phyloP scores from a whole-genome alignment of 176 grass and related monocot genomes.

The Oryza meyeriana region DNA sequence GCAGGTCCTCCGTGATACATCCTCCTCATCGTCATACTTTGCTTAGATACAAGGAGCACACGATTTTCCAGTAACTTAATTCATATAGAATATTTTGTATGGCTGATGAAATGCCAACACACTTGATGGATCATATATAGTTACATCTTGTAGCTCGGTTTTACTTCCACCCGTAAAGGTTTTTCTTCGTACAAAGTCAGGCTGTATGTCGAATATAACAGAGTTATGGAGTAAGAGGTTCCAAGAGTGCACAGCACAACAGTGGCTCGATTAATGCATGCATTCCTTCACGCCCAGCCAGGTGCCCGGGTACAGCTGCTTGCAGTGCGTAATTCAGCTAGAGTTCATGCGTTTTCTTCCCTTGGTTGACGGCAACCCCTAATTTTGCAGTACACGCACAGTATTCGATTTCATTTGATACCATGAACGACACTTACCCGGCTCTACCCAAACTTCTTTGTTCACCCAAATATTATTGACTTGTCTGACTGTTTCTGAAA shows the following conservation, averaged over 20 bases:
- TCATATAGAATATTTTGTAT: background rate
- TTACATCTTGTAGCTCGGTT: conserved; percentile 8
- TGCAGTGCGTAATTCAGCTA: background rate
- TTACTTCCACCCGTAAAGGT: background rate
- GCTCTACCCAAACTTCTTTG: too few species aligned
- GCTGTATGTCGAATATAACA: background rate
- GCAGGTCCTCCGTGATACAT: conserved; percentile 89
- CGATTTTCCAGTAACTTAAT: background rate
- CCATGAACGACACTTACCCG: too few species aligned
- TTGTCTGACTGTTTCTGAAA: too few species aligned
- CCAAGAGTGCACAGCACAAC: too few species aligned
- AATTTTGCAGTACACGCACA: background rate
- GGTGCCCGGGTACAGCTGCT: background rate
- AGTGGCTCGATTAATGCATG: too few species aligned
- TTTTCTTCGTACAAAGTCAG: background rate
- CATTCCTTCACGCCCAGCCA: too few species aligned
- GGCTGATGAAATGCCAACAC: background rate
- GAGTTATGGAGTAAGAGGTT: background rate
- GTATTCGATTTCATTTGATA: too few species aligned
- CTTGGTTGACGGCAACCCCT: background rate
- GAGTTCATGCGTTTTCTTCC: background rate
- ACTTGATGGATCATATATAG: background rate
- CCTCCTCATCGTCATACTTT: conserved; percentile 87
- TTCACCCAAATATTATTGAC: too few species aligned
- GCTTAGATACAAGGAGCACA: conserved; percentile 41